Conservation (phyloP, 257 asterid genomes). For the Capsicum pubescens region DNA sequence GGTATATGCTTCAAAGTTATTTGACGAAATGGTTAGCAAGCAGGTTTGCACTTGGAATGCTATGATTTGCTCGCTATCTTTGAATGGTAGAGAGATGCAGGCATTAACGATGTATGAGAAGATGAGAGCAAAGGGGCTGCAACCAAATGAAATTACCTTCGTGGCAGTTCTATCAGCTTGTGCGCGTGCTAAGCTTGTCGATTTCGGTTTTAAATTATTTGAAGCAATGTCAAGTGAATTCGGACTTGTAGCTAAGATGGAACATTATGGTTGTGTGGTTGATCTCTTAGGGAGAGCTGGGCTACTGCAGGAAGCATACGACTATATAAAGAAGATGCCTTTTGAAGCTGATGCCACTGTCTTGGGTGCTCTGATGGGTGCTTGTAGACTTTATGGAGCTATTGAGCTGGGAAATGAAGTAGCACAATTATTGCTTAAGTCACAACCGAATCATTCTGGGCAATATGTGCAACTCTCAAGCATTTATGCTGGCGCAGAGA, state of each 20-base stretch:
- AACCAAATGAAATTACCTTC: constrained; percentile 1
- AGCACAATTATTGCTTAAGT: constrained; percentile 37
- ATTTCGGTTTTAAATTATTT: constrained; percentile 66
- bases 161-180: constrained; percentile 6
- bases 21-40: constrained; percentile 53
- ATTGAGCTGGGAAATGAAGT: constrained; percentile 71
- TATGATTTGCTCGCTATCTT: constrained; percentile 73
- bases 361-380: constrained; percentile 80
- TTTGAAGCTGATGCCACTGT: constrained; percentile 81
- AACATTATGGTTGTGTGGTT: constrained; percentile 88
- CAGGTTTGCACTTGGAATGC: constrained; percentile 88
- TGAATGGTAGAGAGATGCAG: constrained; percentile 69
- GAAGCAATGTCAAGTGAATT: constrained; percentile 58
- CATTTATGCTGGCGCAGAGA: constrained; percentile 76
- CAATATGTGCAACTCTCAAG: constrained; percentile 73
- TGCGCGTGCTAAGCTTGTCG: constrained; percentile 19
- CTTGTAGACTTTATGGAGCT: constrained; percentile 78
- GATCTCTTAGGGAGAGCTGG: constrained; percentile 91
- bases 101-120: constrained; percentile 65
- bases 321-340: constrained; percentile 68
- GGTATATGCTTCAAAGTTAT: constrained; percentile 52
- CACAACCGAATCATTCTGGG: constrained; percentile 41
- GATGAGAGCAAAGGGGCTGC: constrained; percentile 62
- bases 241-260: constrained; percentile 68
- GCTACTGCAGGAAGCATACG: constrained; percentile 67